phyloP scores from a whole-genome alignment of 345 rosid species.

The Lepidium sativum region DNA sequence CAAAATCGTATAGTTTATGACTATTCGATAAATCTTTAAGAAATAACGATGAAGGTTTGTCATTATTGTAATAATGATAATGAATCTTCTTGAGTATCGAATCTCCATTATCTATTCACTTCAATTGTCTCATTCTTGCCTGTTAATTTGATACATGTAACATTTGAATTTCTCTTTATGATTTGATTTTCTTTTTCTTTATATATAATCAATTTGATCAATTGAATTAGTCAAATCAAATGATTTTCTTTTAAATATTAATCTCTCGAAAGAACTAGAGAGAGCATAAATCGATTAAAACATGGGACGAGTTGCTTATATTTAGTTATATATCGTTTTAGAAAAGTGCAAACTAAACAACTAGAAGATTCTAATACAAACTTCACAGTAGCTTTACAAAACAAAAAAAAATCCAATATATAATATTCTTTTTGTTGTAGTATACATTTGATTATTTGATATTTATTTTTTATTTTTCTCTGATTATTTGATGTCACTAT shows the following conservation, averaged over 20 bases:
- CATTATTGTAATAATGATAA: not conserved
- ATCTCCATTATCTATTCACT: not conserved
- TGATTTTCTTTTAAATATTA: not conserved
- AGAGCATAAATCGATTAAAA: not conserved
- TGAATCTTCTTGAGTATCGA: not conserved
- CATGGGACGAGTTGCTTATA: not conserved
- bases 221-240: constrained; percentile 4
- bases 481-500: too few species aligned
- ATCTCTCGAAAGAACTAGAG: constrained; percentile 9
- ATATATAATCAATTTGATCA: not conserved
- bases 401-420: too few species aligned
- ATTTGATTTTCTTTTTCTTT: not conserved
- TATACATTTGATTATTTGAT: too few species aligned
- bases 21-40: not conserved
- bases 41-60: not conserved
- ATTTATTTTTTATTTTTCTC: too few species aligned
- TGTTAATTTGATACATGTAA: not conserved
- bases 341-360: not conserved
- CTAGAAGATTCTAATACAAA: not conserved
- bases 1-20: not conserved
- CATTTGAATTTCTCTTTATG: not conserved
- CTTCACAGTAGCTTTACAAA: not conserved
- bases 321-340: not conserved
- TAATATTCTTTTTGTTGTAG: too few species aligned
- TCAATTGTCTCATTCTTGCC: not conserved